A percentile compares a stretch with the other conserved stretches of the same genome.
These are phyloP conservation scores for Erodium maritimum DNA, from an alignment of 345 rosid species.

Conservation along the genomic window DNA sequence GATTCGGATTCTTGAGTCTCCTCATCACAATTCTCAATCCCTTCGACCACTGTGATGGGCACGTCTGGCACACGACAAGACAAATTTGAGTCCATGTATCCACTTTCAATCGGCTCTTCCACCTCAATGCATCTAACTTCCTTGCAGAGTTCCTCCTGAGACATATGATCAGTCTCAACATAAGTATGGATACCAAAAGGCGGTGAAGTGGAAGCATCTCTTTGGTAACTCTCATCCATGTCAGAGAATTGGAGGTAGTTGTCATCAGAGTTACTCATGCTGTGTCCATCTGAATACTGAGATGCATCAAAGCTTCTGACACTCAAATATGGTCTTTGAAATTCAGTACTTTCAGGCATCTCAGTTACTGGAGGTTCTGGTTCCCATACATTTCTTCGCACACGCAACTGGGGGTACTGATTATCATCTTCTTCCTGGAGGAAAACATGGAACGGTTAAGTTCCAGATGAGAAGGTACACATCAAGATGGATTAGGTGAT, in stretches of 20 bases:
- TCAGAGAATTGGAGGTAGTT: constrained; percentile 40
- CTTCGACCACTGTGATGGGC: constrained; percentile 13
- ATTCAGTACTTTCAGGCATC: constrained; percentile 27
- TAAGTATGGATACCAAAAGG: constrained; percentile 18
- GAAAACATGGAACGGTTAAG: constrained; percentile 6
- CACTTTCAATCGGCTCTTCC: constrained; percentile 24
- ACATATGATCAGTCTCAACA: constrained; percentile 15
- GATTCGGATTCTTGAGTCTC: constrained; percentile 18
- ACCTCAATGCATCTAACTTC: constrained; percentile 49
- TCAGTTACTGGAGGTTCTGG: constrained; percentile 29
- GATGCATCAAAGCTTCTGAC: constrained; percentile 31
- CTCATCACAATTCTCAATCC: constrained; percentile 19
- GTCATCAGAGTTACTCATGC: constrained; percentile 41
- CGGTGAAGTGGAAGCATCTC: constrained; percentile 22
- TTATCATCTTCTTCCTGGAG: constrained; percentile 34
- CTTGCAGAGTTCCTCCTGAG: constrained; percentile 30
- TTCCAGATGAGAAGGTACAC: constrained; percentile 1
- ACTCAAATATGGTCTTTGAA: constrained; percentile 17
- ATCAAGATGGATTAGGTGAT: constrained; percentile 5
- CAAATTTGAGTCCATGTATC: constrained; percentile 16
- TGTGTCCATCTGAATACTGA: constrained; percentile 44
- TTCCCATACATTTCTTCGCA: constrained; percentile 29
- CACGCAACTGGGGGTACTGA: constrained; percentile 52
- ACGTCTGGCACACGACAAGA: constrained; percentile 11
- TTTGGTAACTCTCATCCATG: constrained; percentile 29